phyloP scores from a whole-genome alignment of 2,329 filamentous ascomycete species.

The Peltaster fructicola region DNA sequence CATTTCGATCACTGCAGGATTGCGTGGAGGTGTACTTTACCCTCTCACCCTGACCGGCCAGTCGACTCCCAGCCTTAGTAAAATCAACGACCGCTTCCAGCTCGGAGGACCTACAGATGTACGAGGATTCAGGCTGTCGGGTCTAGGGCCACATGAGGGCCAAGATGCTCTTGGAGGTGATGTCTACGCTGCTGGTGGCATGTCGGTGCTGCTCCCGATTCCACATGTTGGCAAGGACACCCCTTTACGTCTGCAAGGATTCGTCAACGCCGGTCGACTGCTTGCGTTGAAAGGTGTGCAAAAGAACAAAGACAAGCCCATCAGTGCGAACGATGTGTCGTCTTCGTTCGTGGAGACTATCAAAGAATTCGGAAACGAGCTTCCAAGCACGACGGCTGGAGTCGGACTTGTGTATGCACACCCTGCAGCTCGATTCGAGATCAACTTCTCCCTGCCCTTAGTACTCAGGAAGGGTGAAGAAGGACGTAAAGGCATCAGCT shows the following conservation, averaged over 20 bases:
- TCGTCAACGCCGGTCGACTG: slow-evolving; percentile 76
- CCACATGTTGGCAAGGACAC: slow-evolving; percentile 67
- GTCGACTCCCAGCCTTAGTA: slow-evolving; percentile 45
- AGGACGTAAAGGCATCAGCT: slow-evolving; percentile 74
- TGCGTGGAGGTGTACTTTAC: slow-evolving; percentile 68
- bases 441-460: slow-evolving; percentile 85
- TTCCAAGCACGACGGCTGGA: slow-evolving; percentile 74
- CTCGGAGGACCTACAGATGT: slow-evolving; percentile 90
- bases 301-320: slow-evolving; percentile 24
- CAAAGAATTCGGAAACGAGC: slow-evolving; percentile 50
- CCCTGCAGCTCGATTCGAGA: slow-evolving; percentile 78
- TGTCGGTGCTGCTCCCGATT: slow-evolving; percentile 70
- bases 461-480: slow-evolving; percentile 70
- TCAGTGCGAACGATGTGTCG: slow-evolving; percentile 33
- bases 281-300: slow-evolving; percentile 48
- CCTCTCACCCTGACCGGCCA: slow-evolving; percentile 50
- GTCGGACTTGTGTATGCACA: slow-evolving; percentile 89
- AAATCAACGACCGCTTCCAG: slow-evolving; percentile 86
- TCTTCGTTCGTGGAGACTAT: slow-evolving; percentile 44
- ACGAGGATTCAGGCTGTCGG: slow-evolving; percentile 77
- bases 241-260: slow-evolving; percentile 72
- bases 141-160: slow-evolving; percentile 76
- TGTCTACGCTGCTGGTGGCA: slow-evolving; percentile 73
- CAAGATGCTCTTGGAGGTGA: slow-evolving; percentile 78
- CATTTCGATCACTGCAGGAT: slow-evolving; percentile 63